Evolutionary conservation across 2,329 filamentous ascomycete species (phyloP).

Genomic region (Lasiodiplodia gonubiensis): DNA sequence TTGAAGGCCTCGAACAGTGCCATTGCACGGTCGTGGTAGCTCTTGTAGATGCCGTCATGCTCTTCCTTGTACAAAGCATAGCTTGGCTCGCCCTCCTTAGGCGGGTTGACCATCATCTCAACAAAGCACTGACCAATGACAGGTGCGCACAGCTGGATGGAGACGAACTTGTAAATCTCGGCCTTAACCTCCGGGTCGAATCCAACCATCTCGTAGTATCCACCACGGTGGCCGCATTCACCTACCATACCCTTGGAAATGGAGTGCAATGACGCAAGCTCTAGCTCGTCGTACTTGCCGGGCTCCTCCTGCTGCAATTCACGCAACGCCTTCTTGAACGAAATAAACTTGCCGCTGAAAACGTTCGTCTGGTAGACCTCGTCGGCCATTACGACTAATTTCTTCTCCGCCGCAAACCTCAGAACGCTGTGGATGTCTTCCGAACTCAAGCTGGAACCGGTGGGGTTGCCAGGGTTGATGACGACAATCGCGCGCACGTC

Average conservation of each 20-base stretch:
- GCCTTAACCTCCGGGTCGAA: slow-evolving; percentile 85
- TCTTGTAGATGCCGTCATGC: slow-evolving; percentile 80
- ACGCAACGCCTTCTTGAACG: slow-evolving; percentile 89
- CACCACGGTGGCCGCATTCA: slow-evolving; percentile 96
- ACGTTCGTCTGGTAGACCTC: slow-evolving; percentile 99
- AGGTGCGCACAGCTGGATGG: slow-evolving; percentile 93
- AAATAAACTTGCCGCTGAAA: slow-evolving; percentile 91
- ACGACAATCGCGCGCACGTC: slow-evolving; percentile 93
- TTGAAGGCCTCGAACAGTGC: slow-evolving; percentile 90
- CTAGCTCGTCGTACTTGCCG: slow-evolving; percentile 80
- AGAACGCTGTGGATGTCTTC: slow-evolving; percentile 84
- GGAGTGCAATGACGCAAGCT: slow-evolving; percentile 91
- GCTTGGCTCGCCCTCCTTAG: slow-evolving; percentile 79
- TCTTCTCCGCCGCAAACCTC: slow-evolving; percentile 82
- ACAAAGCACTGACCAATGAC: slow-evolving; percentile 96
- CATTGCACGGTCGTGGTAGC: slow-evolving; percentile 77
- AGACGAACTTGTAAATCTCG: slow-evolving; percentile 98
- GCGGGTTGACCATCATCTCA: slow-evolving; percentile 97
- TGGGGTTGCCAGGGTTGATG: slow-evolving; percentile 98
- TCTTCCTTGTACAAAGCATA: slow-evolving; percentile 84
- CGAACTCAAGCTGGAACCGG: slow-evolving; percentile 81
- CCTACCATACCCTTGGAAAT: slow-evolving; percentile 98
- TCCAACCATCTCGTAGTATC: slow-evolving; percentile 94
- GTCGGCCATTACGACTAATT: slow-evolving; percentile 89
- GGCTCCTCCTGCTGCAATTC: slow-evolving; percentile 72